These are phyloP conservation scores for Carallia pectinifolia DNA, from an alignment of 345 rosid genomes.

Conservation along the genomic window DNA sequence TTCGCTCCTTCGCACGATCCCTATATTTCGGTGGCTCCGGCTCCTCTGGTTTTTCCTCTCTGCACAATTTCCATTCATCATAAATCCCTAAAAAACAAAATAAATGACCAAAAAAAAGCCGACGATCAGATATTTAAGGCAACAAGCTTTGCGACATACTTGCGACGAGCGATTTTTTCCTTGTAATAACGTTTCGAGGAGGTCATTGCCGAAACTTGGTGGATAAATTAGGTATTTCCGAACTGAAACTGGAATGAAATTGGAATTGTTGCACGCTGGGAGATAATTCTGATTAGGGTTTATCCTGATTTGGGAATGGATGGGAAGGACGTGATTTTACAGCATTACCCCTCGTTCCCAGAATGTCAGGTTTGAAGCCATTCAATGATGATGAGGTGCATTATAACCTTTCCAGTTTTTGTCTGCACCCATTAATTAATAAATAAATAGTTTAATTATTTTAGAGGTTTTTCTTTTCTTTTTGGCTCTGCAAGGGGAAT, in stretches of 20 bases:
- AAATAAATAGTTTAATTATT: no score
- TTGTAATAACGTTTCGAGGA: constrained; percentile 71
- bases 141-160: constrained; percentile 31
- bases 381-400: no score
- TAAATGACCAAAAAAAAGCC: neutral
- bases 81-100: neutral
- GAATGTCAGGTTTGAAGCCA: no score
- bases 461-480: no score
- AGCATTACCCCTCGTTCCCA: no score
- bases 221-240: neutral
- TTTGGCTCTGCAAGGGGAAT: no score
- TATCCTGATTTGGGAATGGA: neutral
- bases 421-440: no score
- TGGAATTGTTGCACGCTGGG: neutral
- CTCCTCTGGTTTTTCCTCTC: constrained; percentile 90
- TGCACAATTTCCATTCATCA: constrained; percentile 22
- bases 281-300: constrained; percentile 24
- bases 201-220: constrained; percentile 35
- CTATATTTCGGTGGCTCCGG: constrained; percentile 74
- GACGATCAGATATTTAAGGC: no score
- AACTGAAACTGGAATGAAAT: neutral
- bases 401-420: no score
- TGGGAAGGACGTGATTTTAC: no score
- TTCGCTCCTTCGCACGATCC: constrained; percentile 94
- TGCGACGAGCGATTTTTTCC: constrained; percentile 84